A percentile compares a stretch with the other conserved stretches of the same genome.
phyloP scores from a whole-genome alignment of 208 protist species.

The Trypanosoma vivax region DNA sequence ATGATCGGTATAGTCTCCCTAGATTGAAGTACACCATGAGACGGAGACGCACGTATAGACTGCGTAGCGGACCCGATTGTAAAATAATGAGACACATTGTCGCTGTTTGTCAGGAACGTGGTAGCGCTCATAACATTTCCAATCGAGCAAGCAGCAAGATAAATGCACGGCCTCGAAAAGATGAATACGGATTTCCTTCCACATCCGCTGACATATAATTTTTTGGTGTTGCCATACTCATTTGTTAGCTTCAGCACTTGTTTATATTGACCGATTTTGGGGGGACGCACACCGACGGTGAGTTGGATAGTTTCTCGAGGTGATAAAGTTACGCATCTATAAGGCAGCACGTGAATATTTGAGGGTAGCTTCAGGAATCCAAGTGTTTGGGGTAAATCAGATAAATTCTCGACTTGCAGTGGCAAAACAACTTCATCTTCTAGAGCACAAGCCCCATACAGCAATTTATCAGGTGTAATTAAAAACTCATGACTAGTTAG shows the following conservation, averaged over 20 bases:
- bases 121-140: conserved; percentile 19
- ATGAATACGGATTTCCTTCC: conserved; percentile 15
- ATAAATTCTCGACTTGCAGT: conserved; percentile 34
- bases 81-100: conserved; percentile 19
- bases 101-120: conserved; percentile 25
- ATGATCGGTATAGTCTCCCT: conserved; percentile 24
- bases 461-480: conserved; percentile 18
- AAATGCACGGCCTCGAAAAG: conserved; percentile 28
- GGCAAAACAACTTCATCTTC: conserved; percentile 23
- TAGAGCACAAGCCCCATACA: conserved; percentile 21
- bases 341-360: conserved; percentile 32
- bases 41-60: conserved; percentile 25
- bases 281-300: conserved; percentile 27
- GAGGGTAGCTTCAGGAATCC: conserved; percentile 33
- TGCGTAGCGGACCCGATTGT: conserved; percentile 14
- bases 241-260: conserved; percentile 34
- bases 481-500: conserved; percentile 28
- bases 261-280: conserved; percentile 26
- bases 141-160: conserved; percentile 31
- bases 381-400: conserved; percentile 33
- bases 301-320: conserved; percentile 30
- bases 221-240: conserved; percentile 36
- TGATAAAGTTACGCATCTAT: conserved; percentile 16
- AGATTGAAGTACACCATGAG: conserved; percentile 22
- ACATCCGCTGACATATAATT: conserved; percentile 22